Base-by-base conservation (phyloP, 1,284 basidiomycete species). In the Peniophora sp. region DNA sequence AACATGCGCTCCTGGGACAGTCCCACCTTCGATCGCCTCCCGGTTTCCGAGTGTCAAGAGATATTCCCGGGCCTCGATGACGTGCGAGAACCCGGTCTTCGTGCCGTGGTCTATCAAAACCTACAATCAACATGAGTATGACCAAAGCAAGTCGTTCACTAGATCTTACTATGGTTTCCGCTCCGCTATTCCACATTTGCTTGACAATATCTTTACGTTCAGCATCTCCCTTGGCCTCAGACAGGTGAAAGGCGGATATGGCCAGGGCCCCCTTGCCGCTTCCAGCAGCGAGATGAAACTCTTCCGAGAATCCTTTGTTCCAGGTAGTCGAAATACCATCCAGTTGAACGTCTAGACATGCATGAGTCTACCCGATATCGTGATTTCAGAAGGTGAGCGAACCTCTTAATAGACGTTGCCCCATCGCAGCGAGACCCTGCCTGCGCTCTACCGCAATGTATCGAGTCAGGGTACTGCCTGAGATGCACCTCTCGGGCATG, bases 151-250 rank as follows among this genome's bases (percentile, higher is more conserved):
- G 34, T 52, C 3, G 50, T 17, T 51, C 49, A 35, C 23, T 50
- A 45, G 37, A 15, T 61, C 75, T 57, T 59, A 91, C 88, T 47
- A 94, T 81, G 14, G 82, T 78, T 59, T 87, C 79, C 32, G 92
- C 92, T 27, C 88, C 90, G 57, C 88, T 92, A 47, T 89, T 76
- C 93, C 93, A 97, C 76, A 96, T 88, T 58, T 90, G 81, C 58
- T 85, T 82, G 6, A 95, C 75, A 42, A 92, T 65, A 3, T 75
- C 70, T 65, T 83, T 85, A 47, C 88, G 79, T 3, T 81, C 76
- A 8, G 79, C 58, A 41, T 80, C 67, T 10, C 75, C 84, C 2
- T 81, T 71, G 14, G 94, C 71, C 6, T 87, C 79, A 14, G 88
- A 85, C 1, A 99, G 72, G 59, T 85, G 75, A 68, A 96, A 98